Base-by-base conservation (phyloP, 2,329 filamentous ascomycete species). In the Beauveria medogensis region DNA sequence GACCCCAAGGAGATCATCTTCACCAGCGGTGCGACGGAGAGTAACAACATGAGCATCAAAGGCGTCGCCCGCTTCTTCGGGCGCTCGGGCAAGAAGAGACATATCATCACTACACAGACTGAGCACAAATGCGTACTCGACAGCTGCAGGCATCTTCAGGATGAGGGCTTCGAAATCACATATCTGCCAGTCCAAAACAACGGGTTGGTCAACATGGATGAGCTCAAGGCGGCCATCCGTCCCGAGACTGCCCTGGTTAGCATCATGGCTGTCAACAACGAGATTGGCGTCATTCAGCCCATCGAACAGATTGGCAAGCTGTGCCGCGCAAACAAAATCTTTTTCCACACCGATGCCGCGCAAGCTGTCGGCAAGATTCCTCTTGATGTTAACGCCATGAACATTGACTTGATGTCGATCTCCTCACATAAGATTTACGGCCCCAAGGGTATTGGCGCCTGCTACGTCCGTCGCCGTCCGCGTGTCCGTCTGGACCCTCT, bases 1-100 rank as follows among this genome's bases (percentile, higher is more conserved):
- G 92, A 99, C 72, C 80, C 94, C 6, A 99, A 99, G 77, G 94
- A 99, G 73, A 97, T 99, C 66, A 95, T 99, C 69, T 97, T 99
- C 77, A 99, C 94, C 7, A 97, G 92, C 69, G 94, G 94, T 60
- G 94, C 94, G 18, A 99, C 94, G 0, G 94, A 99, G 79, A 97
- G 92, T 72, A 99, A 99, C 77, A 99, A 99, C 71, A 99, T 99
- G 94, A 96, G 92, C 75, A 91, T 99, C 78, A 99, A 99, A 78
- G 94, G 94, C 65, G 93, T 99, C 9, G 92, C 94, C 22, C 84
- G 93, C 65, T 99, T 99, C 78, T 97, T 97, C 73, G 92, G 91
- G 66, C 86, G 91, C 62, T 87, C 85, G 2, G 92, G 92, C 69
- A 97, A 97, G 85, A 97, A 97, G 86, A 96, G 90, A 78, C 94